Evolutionary conservation across 148 eudicot genomes (phyloP).

Genomic region (Diospyros lotus): DNA sequence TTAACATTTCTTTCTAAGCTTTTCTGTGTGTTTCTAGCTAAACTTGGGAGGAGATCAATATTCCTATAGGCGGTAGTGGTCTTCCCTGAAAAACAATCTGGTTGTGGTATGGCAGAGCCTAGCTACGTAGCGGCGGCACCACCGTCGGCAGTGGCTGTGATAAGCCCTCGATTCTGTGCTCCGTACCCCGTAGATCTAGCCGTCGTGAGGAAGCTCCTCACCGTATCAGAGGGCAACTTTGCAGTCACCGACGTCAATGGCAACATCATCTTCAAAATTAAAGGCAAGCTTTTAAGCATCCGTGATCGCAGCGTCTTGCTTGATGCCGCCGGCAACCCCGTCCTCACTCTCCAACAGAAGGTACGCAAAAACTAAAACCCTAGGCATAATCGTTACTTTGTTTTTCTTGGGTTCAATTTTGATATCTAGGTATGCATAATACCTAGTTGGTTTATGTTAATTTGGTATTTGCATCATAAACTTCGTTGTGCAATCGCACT

Average conservation of each 20-base stretch:
- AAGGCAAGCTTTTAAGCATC: constrained; percentile 18
- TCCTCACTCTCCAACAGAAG: constrained; percentile 20
- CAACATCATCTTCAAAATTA: constrained; percentile 21
- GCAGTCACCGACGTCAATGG: constrained; percentile 29
- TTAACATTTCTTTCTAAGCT: too few species aligned
- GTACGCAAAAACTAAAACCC: neutral
- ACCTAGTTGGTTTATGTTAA: neutral
- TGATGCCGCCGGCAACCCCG: constrained; percentile 10
- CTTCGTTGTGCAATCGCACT: too few species aligned
- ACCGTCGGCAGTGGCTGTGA: constrained; percentile 11
- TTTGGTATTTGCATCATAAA: too few species aligned
- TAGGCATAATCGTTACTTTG: too few species aligned
- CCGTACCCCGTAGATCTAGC: constrained; percentile 26
- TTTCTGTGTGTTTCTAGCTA: too few species aligned
- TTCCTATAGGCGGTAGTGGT: too few species aligned
- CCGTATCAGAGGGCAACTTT: constrained; percentile 27
- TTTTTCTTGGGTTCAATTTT: too few species aligned
- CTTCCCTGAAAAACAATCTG: too few species aligned
- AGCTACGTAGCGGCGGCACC: neutral
- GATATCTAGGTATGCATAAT: neutral
- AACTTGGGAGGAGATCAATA: too few species aligned
- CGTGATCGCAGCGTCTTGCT: constrained; percentile 11
- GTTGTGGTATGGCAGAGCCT: neutral
- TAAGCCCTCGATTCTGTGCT: constrained; percentile 29
- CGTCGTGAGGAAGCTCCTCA: constrained; percentile 23